Conservation (phyloP, 805 yeast species). For the Maudiozyma barnettii region DNA sequence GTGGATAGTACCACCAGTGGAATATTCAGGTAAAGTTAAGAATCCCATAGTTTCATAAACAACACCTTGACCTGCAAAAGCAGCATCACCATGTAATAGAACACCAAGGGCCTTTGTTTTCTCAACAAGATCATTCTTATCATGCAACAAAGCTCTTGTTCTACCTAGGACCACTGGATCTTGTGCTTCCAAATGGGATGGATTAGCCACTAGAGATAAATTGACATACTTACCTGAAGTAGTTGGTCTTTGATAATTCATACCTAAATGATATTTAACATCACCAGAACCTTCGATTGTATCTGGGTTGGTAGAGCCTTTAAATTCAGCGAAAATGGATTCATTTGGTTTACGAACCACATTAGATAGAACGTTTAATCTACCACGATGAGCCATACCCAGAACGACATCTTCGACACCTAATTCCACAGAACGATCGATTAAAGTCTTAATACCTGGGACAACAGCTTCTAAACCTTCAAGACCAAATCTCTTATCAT, state of each 20-base stretch:
- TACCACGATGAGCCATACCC: constrained; percentile 99
- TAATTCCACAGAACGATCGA: constrained; percentile 82
- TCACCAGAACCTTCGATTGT: constrained; percentile 88
- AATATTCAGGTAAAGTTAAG: constrained; percentile 82
- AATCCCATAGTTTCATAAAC: constrained; percentile 98
- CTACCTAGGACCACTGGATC: constrained; percentile 98
- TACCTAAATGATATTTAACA: constrained; percentile 97
- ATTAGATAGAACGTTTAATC: constrained; percentile 93
- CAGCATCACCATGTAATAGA: constrained; percentile 97
- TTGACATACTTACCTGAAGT: constrained; percentile 95
- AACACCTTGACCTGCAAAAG: constrained; percentile 97
- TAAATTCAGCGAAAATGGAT: constrained; percentile 91
- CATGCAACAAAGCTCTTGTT: constrained; percentile 91
- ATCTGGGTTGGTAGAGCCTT: constrained; percentile 75
- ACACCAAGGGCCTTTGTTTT: constrained; percentile 85
- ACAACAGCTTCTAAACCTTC: constrained; percentile 97
- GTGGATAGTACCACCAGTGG: constrained; percentile 98
- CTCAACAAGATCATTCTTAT: constrained; percentile 75
- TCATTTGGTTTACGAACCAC: constrained; percentile 98
- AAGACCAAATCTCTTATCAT: constrained; percentile 95
- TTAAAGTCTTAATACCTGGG: constrained; percentile 93
- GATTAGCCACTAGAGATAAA: constrained; percentile 94
- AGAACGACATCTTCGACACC: constrained; percentile 95
- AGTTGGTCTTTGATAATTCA: constrained; percentile 98
- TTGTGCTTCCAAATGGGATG: constrained; percentile 98